phyloP scores from a whole-genome alignment of 2,329 filamentous ascomycete genomes.

The Trichoderma atrobrunneum region DNA sequence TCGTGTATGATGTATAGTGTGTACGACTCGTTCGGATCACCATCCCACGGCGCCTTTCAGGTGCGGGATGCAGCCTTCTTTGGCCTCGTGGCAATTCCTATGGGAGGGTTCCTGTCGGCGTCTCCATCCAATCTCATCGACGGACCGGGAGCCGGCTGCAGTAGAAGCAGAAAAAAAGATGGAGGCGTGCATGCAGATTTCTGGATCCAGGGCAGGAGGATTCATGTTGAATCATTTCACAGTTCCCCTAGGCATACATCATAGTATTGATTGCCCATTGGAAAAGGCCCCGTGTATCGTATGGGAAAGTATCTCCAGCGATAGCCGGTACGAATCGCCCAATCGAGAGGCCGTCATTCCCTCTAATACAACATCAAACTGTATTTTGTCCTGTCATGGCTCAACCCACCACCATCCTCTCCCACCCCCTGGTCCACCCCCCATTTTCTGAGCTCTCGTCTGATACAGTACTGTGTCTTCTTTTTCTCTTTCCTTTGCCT shows the following conservation, averaged over 20 bases:
- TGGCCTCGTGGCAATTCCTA: slow-evolving; percentile 9
- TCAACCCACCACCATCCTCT: background rate
- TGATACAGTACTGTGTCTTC: background rate
- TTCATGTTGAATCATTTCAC: slow-evolving; percentile 1
- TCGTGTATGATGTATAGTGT: background rate
- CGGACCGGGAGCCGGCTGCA: slow-evolving; percentile 10
- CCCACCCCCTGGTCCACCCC: background rate
- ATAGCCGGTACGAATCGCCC: background rate
- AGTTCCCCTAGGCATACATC: background rate
- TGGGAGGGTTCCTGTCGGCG: slow-evolving; percentile 9
- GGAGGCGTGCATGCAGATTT: background rate
- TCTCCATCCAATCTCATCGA: slow-evolving; percentile 16
- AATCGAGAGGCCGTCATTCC: background rate
- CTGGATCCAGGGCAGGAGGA: background rate
- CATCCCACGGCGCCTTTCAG: background rate
- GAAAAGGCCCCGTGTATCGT: too few species aligned
- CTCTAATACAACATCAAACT: background rate
- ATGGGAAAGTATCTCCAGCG: background rate
- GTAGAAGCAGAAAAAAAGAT: background rate
- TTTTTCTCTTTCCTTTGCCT: too few species aligned
- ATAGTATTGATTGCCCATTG: background rate
- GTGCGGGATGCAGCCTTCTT: background rate
- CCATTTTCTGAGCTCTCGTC: background rate
- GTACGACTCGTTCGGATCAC: background rate
- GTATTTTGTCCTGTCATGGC: background rate